A percentile compares a stretch with the other conserved stretches of the same genome.
Evolutionary conservation across 495 filamentous ascomycete species (phyloP).

Genomic region (Durotheca rogersii): DNA sequence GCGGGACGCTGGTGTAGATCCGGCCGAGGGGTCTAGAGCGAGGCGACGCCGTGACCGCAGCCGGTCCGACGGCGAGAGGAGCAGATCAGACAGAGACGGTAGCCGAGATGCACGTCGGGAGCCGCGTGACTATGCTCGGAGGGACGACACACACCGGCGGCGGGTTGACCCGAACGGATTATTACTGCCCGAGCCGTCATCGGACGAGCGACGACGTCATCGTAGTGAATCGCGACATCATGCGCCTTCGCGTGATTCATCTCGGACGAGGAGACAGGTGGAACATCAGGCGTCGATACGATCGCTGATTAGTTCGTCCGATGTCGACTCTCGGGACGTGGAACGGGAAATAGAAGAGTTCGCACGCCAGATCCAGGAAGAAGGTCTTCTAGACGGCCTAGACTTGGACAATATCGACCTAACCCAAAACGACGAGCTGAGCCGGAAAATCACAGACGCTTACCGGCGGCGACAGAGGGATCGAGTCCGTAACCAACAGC

Average conservation of each 20-base stretch:
- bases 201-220: constrained; percentile 39
- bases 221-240: constrained; percentile 41
- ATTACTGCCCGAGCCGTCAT: constrained; percentile 32
- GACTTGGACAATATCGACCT: constrained; percentile 79
- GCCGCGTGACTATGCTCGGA: constrained; percentile 24
- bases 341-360: constrained; percentile 76
- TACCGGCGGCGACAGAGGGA: constrained; percentile 71
- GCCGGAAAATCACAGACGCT: constrained; percentile 82
- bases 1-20: constrained; percentile 57
- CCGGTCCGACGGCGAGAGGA: constrained; percentile 42
- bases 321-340: constrained; percentile 70
- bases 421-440: constrained; percentile 79
- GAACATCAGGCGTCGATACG: constrained; percentile 85
- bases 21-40: constrained; percentile 40
- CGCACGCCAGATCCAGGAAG: constrained; percentile 81
- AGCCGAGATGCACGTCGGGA: constrained; percentile 34
- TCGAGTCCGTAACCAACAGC: constrained; percentile 33
- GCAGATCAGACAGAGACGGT: constrained; percentile 35
- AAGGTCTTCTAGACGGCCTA: constrained; percentile 81
- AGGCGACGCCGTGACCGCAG: constrained; percentile 48
- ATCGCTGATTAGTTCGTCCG: constrained; percentile 74
- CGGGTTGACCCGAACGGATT: constrained; percentile 34
- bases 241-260: constrained; percentile 37
- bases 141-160: constrained; percentile 34
- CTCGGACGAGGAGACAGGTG: constrained; percentile 54